Evolutionary conservation across 2,329 filamentous ascomycete species (phyloP).

Genomic region (Fusarium concolor): DNA sequence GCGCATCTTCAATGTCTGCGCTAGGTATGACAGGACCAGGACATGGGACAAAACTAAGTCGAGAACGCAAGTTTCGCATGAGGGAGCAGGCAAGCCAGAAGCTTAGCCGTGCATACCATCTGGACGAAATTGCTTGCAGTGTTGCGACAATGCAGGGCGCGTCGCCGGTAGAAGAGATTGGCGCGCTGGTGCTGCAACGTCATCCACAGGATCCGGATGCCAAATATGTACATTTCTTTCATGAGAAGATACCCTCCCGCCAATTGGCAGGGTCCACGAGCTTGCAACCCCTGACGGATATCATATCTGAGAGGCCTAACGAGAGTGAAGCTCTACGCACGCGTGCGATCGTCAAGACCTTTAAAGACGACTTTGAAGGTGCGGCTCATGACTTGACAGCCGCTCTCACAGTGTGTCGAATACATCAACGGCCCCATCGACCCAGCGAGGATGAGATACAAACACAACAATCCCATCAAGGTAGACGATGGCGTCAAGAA

Average conservation of each 20-base stretch:
- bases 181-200: constrained; percentile 76
- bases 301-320: constrained; percentile 72
- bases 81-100: constrained; percentile 83
- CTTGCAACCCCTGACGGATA: constrained; percentile 72
- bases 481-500: constrained; percentile 49
- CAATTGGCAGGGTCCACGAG: constrained; percentile 79
- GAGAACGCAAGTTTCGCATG: constrained; percentile 82
- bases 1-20: constrained; percentile 33
- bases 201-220: constrained; percentile 77
- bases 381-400: constrained; percentile 77
- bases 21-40: constrained; percentile 58
- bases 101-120: constrained; percentile 78
- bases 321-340: constrained; percentile 78
- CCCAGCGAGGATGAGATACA: constrained; percentile 65
- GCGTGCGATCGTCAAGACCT: constrained; percentile 77
- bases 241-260: constrained; percentile 85
- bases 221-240: constrained; percentile 92
- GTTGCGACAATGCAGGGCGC: constrained; percentile 87
- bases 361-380: constrained; percentile 79
- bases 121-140: constrained; percentile 86
- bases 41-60: constrained; percentile 74
- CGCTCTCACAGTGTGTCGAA: constrained; percentile 68
- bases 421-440: constrained; percentile 65
- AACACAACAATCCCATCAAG: constrained; percentile 49
- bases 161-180: constrained; percentile 81